phyloP scores from a whole-genome alignment of 139 green algal species.

The Chlamydomonas schloesseri region DNA sequence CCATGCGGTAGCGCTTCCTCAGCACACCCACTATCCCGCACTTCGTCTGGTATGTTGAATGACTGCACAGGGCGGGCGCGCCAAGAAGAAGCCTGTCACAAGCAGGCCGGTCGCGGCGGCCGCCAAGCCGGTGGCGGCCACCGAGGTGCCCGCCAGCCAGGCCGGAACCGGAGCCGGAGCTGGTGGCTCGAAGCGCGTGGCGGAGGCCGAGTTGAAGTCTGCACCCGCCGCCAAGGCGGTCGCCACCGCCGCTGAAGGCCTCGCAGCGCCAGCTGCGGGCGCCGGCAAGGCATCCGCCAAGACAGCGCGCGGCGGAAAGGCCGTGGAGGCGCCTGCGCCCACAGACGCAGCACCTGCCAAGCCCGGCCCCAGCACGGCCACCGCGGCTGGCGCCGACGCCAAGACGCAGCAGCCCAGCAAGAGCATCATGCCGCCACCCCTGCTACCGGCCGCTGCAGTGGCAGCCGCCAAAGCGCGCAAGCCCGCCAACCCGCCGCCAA shows the following conservation, averaged over 20 bases:
- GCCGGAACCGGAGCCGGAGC: too few relatives aligned
- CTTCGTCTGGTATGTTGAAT: too few relatives aligned
- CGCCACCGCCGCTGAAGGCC: too few relatives aligned
- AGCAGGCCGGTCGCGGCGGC: neutral
- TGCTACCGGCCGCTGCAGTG: neutral
- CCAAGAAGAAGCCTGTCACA: too few relatives aligned
- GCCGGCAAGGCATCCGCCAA: too few relatives aligned
- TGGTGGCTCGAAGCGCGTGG: neutral
- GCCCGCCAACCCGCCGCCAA: neutral
- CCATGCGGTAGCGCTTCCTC: too few relatives aligned
- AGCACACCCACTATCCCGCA: too few relatives aligned
- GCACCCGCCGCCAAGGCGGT: too few relatives aligned
- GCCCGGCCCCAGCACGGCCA: neutral
- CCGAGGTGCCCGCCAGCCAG: neutral
- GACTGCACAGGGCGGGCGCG: too few relatives aligned
- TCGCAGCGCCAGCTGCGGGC: too few relatives aligned
- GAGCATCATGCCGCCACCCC: constrained; percentile 9
- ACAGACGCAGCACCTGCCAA: neutral
- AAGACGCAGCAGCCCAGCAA: neutral
- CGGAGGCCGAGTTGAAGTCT: neutral
- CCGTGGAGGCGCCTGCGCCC: neutral
- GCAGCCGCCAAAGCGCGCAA: neutral
- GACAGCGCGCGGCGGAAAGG: neutral
- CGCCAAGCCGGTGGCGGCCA: too few relatives aligned
- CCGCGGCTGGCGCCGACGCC: neutral